phyloP scores from a whole-genome alignment of 73 alveolate genomes.

The Paramecium caudatum region DNA sequence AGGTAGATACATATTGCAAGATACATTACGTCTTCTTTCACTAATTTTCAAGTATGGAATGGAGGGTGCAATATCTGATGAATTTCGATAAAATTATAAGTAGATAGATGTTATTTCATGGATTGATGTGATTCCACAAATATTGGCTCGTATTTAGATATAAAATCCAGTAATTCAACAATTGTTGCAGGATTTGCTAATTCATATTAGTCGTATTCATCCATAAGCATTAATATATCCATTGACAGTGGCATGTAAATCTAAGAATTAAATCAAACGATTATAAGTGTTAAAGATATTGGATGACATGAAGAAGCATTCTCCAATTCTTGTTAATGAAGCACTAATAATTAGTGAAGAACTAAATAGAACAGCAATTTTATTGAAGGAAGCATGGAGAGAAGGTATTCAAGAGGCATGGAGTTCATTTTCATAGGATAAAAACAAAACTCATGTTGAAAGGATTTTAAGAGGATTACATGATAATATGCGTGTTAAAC shows the following conservation, averaged over 20 bases:
- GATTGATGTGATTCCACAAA: slow-evolving; percentile 98
- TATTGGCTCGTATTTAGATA: slow-evolving; percentile 95
- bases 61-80: slow-evolving; percentile 84
- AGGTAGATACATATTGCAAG: slow-evolving; percentile 82
- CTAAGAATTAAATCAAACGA: slow-evolving; percentile 91
- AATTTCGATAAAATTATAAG: slow-evolving; percentile 89
- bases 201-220: slow-evolving; percentile 87
- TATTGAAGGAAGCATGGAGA: slow-evolving; percentile 95
- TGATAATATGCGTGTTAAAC: slow-evolving; percentile 86
- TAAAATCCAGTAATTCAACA: slow-evolving; percentile 85
- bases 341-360: slow-evolving; percentile 93
- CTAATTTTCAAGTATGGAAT: slow-evolving; percentile 96
- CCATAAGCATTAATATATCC: slow-evolving; percentile 97
- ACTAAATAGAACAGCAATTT: slow-evolving; percentile 94
- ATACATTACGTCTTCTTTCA: slow-evolving; percentile 92
- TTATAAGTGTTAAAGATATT: slow-evolving; percentile 91
- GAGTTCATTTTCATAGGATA: slow-evolving; percentile 87
- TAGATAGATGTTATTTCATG: slow-evolving; percentile 90
- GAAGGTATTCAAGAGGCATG: slow-evolving; percentile 98
- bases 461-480: slow-evolving; percentile 89
- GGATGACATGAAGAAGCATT: slow-evolving; percentile 87
- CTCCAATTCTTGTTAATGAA: slow-evolving; percentile 89
- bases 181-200: slow-evolving; percentile 88
- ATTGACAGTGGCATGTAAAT: slow-evolving; percentile 92
- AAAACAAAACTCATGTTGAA: slow-evolving; percentile 87